Evolutionary conservation across 192 early-diverging fungal genomes (phyloP), one percentile per base, ranked within the genome.

Genomic region (Chytriomyces hyalinus): DNA sequence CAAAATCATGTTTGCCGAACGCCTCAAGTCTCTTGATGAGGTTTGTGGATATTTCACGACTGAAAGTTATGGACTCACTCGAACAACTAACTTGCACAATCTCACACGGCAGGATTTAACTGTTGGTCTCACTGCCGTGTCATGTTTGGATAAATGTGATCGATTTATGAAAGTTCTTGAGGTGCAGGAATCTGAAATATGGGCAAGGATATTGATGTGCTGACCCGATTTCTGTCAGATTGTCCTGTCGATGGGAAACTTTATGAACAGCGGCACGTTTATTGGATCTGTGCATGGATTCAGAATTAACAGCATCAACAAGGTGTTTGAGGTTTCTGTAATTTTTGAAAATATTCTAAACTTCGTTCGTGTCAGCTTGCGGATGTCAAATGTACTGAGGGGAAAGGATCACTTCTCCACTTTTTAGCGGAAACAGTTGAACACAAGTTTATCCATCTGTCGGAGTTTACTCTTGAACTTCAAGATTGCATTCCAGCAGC

Each of bases 231-330:
- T 36, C 36, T 45, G 20, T 24, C 28, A 86, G 85, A 69, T 86
- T 20, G 78, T 86, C 22, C 73, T 86, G 0, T 77, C 80, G 6
- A 47, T 86, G 5, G 85, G 85, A 9, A 86, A 86, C 63, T 86
- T 71, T 59, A 78, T 86, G 73, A 86, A 86, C 46, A 76, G 63
- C 50, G 85, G 85, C 0, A 82, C 75, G 9, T 76, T 80, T 67
- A 82, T 74, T 64, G 85, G 85, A 11, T 49, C 75, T 20, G 76
- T 80, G 10, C 80, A 86, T 70, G 85, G 85, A 13, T 86, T 86
- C 74, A 26, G 68, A 50, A 84, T 86, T 46, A 76, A 51, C 24
- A 83, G 71, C 45, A 70, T 86, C 76, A 80, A 82, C 61, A 82
- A 81, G 79, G 83, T 84, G 4, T 26, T 68, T 46, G 6, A 0